phyloP scores from a whole-genome alignment of 306 rosid species.

The Cicer arietinum region DNA sequence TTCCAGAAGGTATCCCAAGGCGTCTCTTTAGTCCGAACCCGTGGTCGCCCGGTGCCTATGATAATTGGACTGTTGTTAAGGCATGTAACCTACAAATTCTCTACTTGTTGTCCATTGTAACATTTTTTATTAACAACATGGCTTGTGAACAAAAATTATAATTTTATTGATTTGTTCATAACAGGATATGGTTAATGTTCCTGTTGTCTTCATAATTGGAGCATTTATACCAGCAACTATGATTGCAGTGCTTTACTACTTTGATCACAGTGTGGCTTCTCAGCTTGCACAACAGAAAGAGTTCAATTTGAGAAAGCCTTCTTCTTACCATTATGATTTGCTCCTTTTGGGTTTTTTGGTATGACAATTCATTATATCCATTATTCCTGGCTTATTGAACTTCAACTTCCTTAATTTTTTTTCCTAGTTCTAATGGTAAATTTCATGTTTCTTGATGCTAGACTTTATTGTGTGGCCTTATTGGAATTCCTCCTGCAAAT shows the following conservation, averaged over 20 bases:
- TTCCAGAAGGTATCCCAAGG: constrained; percentile 89
- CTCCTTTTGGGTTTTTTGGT: constrained; percentile 93
- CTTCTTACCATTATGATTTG: constrained; percentile 94
- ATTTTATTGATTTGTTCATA: constrained; percentile 1
- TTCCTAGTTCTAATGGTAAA: background rate
- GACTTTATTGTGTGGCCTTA: constrained; percentile 94
- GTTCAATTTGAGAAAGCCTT: constrained; percentile 93
- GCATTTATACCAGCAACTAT: constrained; percentile 98
- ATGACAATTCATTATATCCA: constrained; percentile 33
- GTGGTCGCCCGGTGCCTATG: constrained; percentile 98
- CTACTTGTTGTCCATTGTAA: background rate
- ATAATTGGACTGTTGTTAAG: constrained; percentile 94
- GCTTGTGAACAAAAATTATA: background rate
- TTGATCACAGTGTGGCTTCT: constrained; percentile 97
- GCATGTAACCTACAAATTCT: constrained; percentile 51
- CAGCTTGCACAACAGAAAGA: constrained; percentile 98
- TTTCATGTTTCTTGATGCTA: constrained; percentile 42
- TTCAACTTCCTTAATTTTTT: background rate
- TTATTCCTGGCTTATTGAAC: constrained; percentile 1
- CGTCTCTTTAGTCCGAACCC: constrained; percentile 98
- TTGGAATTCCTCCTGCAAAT: constrained; percentile 94
- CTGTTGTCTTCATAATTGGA: constrained; percentile 82
- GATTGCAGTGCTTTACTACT: constrained; percentile 97
- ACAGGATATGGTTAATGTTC: constrained; percentile 93
- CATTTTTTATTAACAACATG: constrained; percentile 18